Evolutionary conservation across 164 flowering plant genomes (phyloP), one percentile per base, ranked within the genome.

Genomic region (Macadamia integrifolia): DNA sequence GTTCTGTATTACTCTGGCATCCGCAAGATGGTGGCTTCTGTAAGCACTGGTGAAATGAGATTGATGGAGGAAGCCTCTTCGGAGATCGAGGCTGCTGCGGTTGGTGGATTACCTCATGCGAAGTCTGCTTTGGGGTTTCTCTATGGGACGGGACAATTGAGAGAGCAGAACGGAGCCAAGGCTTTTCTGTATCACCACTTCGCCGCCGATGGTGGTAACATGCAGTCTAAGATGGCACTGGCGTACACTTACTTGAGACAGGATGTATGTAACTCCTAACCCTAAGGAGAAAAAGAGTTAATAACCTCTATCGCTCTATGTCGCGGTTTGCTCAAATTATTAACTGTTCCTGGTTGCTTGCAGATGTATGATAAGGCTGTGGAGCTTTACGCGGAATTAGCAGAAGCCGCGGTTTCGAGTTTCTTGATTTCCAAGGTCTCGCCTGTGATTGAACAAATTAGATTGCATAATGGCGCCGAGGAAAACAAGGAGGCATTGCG

Each of bases 401-500:
- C 99, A 0, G 96, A 87, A 69, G 78, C 83, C 58, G 97, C 99
- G 6, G 83, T 95, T 30, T 88, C 87, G 62, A 92, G 99, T 77
- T 90, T 91, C 58, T 69, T 92, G 75, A 88, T 92, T 43, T 89
- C 99, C 1, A 89, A 88, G 76, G 94, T 86, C 61, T 83, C 92
- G 1, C 96, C 96, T 0, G 92, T 92, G 59, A 77, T 91, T 50
- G 98, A 95, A 69, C 88, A 90, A 4, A 75, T 92, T 28, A 84
- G 97, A 79, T 83, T 95, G 48, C 97, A 92, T 74, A 85, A 66
- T 65, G 99, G 99, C 13, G 86, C 90, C 1, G 99, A 92, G 80
- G 98, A 95, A 83, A 92, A 92, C 44, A 92, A 91, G 78, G 92
- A 84, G 31, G 97, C 88, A 0, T 71, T 92, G 69, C 81, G 94